phyloP scores from a whole-genome alignment of 2,329 filamentous ascomycete genomes.

The Sphaerulina vaccinii region DNA sequence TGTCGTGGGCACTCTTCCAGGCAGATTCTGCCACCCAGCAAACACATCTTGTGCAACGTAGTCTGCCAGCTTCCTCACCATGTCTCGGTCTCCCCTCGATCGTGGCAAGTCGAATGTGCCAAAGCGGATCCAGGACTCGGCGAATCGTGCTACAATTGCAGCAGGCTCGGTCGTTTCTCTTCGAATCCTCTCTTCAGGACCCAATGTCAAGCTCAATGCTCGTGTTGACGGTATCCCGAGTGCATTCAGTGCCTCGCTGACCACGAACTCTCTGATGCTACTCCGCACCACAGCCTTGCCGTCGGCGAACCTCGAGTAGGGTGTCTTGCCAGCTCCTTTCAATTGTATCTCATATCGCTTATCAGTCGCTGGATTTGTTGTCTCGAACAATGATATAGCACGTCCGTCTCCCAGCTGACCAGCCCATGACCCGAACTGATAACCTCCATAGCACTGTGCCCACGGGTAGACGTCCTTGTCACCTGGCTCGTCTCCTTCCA shows the following conservation, averaged over 20 bases:
- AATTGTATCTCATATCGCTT: slow-evolving; percentile 84
- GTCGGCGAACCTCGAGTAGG: slow-evolving; percentile 94
- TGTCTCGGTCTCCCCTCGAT: slow-evolving; percentile 71
- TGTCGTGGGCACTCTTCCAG: slow-evolving; percentile 53
- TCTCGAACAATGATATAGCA: slow-evolving; percentile 91
- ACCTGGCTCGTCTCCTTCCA: slow-evolving; percentile 59
- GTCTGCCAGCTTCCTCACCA: slow-evolving; percentile 72
- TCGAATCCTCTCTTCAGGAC: slow-evolving; percentile 69
- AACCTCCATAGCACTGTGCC: slow-evolving; percentile 95
- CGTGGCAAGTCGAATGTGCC: slow-evolving; percentile 96
- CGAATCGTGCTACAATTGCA: slow-evolving; percentile 88
- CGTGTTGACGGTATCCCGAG: slow-evolving; percentile 83
- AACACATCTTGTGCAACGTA: slow-evolving; percentile 89
- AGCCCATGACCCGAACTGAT: slow-evolving; percentile 75
- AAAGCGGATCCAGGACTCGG: slow-evolving; percentile 84
- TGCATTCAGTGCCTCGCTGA: slow-evolving; percentile 84
- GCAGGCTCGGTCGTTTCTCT: slow-evolving; percentile 84
- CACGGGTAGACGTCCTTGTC: slow-evolving; percentile 83
- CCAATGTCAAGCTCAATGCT: slow-evolving; percentile 76
- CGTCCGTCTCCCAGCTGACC: slow-evolving; percentile 93
- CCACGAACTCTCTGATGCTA: slow-evolving; percentile 90
- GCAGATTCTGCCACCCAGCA: slow-evolving; percentile 80
- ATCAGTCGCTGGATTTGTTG: slow-evolving; percentile 70
- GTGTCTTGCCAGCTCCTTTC: slow-evolving; percentile 89
- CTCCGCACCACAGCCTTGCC: slow-evolving; percentile 90